Evolutionary conservation across 208 protist genomes (phyloP).

Genomic region (Crithidia bombi): DNA sequence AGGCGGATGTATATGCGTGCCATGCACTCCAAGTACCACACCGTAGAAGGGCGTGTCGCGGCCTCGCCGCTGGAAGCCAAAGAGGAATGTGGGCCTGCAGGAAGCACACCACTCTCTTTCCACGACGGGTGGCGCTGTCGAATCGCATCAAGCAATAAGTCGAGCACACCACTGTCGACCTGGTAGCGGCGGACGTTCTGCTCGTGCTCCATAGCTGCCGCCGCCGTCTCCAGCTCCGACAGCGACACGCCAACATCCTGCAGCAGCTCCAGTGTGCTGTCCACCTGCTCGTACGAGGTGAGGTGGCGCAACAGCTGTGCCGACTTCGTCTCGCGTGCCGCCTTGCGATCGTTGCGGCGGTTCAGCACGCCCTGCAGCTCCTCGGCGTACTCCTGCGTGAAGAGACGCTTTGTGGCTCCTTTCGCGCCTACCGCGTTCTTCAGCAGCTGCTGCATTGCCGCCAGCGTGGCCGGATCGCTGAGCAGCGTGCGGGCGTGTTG

Average conservation of each 20-base stretch:
- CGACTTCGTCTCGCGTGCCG: slow-evolving; percentile 21
- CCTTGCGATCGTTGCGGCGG: slow-evolving; percentile 44
- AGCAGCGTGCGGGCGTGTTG: slow-evolving; percentile 53
- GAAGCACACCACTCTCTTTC: slow-evolving; percentile 67
- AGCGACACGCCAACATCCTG: slow-evolving; percentile 48
- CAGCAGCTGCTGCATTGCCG: slow-evolving; percentile 48
- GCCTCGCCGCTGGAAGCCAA: background rate
- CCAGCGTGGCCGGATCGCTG: slow-evolving; percentile 43
- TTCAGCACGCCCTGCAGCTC: slow-evolving; percentile 48
- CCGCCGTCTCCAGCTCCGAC: slow-evolving; percentile 41
- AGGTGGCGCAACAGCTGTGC: slow-evolving; percentile 51
- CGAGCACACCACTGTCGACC: slow-evolving; percentile 44
- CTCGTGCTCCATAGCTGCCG: slow-evolving; percentile 20
- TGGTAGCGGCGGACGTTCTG: slow-evolving; percentile 28
- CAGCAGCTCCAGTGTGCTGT: slow-evolving; percentile 59
- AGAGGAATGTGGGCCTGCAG: too few relatives aligned
- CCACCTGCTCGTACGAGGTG: slow-evolving; percentile 57
- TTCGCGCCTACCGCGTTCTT: slow-evolving; percentile 71
- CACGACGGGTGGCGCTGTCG: slow-evolving; percentile 74
- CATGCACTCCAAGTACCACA: slow-evolving; percentile 51
- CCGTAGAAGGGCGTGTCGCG: background rate
- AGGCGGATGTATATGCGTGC: slow-evolving; percentile 85
- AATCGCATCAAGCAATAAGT: slow-evolving; percentile 50
- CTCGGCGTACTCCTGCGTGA: slow-evolving; percentile 51
- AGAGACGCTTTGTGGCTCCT: slow-evolving; percentile 44